These are phyloP conservation scores for Cyphellophora attinorum DNA, from an alignment of 2,329 filamentous ascomycete species.

Conservation along the genomic window DNA sequence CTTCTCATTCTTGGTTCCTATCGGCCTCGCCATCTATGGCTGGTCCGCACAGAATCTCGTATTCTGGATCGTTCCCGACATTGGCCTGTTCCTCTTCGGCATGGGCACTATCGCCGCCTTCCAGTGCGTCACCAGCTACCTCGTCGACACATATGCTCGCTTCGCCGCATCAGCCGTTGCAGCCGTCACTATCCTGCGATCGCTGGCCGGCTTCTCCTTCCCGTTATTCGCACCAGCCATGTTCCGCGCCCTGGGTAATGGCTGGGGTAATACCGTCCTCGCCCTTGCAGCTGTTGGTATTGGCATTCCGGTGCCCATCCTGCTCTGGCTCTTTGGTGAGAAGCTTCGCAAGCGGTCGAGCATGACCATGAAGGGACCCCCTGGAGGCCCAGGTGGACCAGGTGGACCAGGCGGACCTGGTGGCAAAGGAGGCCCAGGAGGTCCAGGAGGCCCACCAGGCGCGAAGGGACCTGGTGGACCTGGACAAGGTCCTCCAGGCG, in stretches of 20 bases:
- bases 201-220: constrained; percentile 39
- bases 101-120: constrained; percentile 24
- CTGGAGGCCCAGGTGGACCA: constrained; percentile 8
- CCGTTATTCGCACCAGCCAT: constrained; percentile 39
- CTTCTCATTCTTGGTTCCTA: constrained; percentile 37
- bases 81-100: constrained; percentile 35
- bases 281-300: constrained; percentile 30
- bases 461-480: constrained; percentile 10
- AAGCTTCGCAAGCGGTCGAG: constrained; percentile 25
- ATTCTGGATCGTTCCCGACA: constrained; percentile 39
- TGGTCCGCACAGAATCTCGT: constrained; percentile 35
- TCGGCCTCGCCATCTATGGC: constrained; percentile 41
- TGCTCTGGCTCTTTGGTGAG: constrained; percentile 38
- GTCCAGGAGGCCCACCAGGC: constrained; percentile 7
- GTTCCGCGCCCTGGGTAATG: constrained; percentile 27
- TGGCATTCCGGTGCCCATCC: constrained; percentile 32
- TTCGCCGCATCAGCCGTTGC: constrained; percentile 40
- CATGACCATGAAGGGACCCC: constrained; percentile 14
- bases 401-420: constrained; percentile 12
- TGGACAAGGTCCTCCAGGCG: constrained; percentile 6
- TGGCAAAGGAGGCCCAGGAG: constrained; percentile 11
- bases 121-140: constrained; percentile 24
- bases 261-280: constrained; percentile 36
- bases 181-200: constrained; percentile 36
- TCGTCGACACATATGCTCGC: constrained; percentile 33